These are phyloP conservation scores for Rhodomyrtus psidioides DNA, from an alignment of 441 rosid genomes.

Conservation along the genomic window DNA sequence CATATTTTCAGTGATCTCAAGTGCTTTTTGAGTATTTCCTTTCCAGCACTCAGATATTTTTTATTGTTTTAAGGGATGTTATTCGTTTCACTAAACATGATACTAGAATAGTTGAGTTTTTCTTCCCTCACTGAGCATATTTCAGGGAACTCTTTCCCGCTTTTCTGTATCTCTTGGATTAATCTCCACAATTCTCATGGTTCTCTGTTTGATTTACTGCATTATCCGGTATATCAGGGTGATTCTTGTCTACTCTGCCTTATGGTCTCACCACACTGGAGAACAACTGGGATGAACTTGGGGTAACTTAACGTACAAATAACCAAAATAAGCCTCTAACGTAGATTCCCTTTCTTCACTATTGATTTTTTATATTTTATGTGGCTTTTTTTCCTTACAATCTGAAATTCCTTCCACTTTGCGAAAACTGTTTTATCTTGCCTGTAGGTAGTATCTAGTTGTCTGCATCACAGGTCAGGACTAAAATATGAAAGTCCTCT, in stretches of 20 bases:
- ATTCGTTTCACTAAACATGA: background rate
- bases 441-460: background rate
- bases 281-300: background rate
- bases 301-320: background rate
- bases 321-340: background rate
- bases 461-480: background rate
- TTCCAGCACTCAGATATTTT: conserved; percentile 1
- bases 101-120: background rate
- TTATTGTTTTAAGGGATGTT: background rate
- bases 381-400: background rate
- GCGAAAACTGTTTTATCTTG: background rate
- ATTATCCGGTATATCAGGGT: background rate
- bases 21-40: background rate
- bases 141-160: background rate
- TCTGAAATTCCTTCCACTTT: background rate
- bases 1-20: background rate
- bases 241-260: background rate
- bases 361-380: background rate
- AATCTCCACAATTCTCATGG: background rate
- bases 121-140: background rate
- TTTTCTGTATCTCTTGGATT: background rate
- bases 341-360: background rate
- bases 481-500: background rate
- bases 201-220: background rate
- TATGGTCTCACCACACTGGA: background rate